phyloP scores from a whole-genome alignment of 495 filamentous ascomycete genomes.

The Talaromyces proteolyticus region DNA sequence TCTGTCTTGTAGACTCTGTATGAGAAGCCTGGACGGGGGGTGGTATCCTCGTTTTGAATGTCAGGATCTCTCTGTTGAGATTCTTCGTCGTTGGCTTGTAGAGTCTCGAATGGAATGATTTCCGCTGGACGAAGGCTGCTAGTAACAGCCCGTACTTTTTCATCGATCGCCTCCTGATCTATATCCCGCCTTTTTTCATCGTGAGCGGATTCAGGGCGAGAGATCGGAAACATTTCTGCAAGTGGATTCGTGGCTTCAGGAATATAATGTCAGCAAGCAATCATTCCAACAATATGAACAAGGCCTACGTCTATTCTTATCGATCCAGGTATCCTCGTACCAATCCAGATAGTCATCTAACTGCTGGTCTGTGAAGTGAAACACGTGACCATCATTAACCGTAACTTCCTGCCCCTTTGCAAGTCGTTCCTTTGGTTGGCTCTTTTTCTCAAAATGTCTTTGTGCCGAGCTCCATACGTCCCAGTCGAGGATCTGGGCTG shows the following conservation, averaged over 20 bases:
- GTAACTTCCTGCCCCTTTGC: slow-evolving; percentile 37
- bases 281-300: neutral
- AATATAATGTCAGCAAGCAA: slow-evolving; percentile 4
- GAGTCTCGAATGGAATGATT: slow-evolving; percentile 20
- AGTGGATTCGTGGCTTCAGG: slow-evolving; percentile 26
- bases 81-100: slow-evolving; percentile 12
- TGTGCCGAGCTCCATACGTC: slow-evolving; percentile 57
- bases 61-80: slow-evolving; percentile 6
- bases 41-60: slow-evolving; percentile 14
- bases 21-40: slow-evolving; percentile 43
- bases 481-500: slow-evolving; percentile 65
- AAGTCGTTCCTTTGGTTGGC: slow-evolving; percentile 17
- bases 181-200: slow-evolving; percentile 5
- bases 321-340: slow-evolving; percentile 73
- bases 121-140: slow-evolving; percentile 22
- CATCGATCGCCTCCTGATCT: slow-evolving; percentile 21
- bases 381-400: slow-evolving; percentile 60
- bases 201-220: slow-evolving; percentile 11
- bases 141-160: slow-evolving; percentile 33
- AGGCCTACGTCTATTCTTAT: slow-evolving; percentile 21
- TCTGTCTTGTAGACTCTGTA: slow-evolving; percentile 53
- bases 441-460: slow-evolving; percentile 24
- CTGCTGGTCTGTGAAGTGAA: slow-evolving; percentile 59
- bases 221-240: slow-evolving; percentile 46
- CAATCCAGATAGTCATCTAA: slow-evolving; percentile 84